Conservation (phyloP, 2,329 filamentous ascomycete species). For the Penicillium rolfsii region DNA sequence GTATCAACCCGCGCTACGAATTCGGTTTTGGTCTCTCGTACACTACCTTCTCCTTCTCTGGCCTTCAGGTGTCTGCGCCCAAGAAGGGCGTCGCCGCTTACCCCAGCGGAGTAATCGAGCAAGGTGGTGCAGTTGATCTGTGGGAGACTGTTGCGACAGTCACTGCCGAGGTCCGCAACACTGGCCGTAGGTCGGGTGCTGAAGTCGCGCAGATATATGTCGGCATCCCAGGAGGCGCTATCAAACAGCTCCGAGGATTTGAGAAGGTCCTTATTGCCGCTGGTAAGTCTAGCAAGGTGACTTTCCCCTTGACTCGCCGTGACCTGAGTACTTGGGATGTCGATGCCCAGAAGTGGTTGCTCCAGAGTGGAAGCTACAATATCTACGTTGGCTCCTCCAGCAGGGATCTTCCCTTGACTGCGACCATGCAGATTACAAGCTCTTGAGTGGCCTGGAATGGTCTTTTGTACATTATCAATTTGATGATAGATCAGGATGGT, state of each 20-base stretch:
- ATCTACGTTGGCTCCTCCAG: conserved; percentile 54
- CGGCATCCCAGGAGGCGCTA: conserved; percentile 66
- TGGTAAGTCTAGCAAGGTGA: conserved; percentile 66
- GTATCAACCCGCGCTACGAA: conserved; percentile 60
- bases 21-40: conserved; percentile 65
- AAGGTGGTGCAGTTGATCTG: conserved; percentile 57
- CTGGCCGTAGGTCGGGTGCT: conserved; percentile 45
- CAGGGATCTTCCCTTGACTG: conserved; percentile 17
- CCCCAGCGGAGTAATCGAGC: conserved; percentile 49
- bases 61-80: conserved; percentile 50
- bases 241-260: conserved; percentile 70
- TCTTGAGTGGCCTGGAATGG: not conserved
- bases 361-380: conserved; percentile 55
- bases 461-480: not conserved
- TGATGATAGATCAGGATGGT: not conserved
- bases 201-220: conserved; percentile 64
- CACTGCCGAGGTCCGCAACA: conserved; percentile 49
- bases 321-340: conserved; percentile 83
- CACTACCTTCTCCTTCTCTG: conserved; percentile 61
- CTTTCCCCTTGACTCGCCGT: conserved; percentile 67
- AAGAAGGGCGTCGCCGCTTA: conserved; percentile 35
- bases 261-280: conserved; percentile 70
- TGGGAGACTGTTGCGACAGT: conserved; percentile 51
- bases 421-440: conserved; percentile 12
- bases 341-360: conserved; percentile 73